Evolutionary conservation across 345 rosid genomes (phyloP).

Genomic region (Syzygium jambos): DNA sequence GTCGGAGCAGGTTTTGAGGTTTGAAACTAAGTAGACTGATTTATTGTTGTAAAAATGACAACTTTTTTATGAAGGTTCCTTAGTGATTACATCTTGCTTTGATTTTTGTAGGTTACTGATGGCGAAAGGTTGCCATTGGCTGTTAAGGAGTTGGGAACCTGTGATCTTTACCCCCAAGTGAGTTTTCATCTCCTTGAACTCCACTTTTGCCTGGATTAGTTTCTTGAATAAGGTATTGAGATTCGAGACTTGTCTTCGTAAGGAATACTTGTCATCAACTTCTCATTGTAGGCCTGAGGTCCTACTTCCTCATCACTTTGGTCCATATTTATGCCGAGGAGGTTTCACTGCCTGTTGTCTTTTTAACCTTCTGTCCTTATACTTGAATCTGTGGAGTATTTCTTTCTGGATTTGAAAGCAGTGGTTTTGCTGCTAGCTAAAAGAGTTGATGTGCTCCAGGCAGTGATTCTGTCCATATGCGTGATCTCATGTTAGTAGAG

Average conservation of each 20-base stretch:
- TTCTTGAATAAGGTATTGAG: neutral
- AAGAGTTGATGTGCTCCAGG: neutral
- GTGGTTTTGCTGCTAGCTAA: neutral
- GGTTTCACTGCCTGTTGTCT: neutral
- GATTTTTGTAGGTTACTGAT: constrained; percentile 65
- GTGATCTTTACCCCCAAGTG: constrained; percentile 99
- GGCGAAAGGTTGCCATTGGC: constrained; percentile 98
- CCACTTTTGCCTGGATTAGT: neutral
- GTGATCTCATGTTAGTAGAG: neutral
- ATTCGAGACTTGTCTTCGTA: neutral
- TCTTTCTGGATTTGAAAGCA: neutral
- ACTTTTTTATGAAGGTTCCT: constrained; percentile 3
- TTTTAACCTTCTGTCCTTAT: neutral
- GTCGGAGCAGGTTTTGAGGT: constrained; percentile 98
- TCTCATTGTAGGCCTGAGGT: neutral
- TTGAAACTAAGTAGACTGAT: neutral
- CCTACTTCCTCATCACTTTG: neutral
- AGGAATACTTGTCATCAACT: neutral
- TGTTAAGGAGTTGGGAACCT: constrained; percentile 97
- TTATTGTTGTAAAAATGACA: neutral
- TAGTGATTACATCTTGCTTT: constrained; percentile 1
- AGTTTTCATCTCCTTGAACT: constrained; percentile 9
- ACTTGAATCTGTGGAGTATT: neutral
- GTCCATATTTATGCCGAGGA: neutral
- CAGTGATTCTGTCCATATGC: neutral